A percentile compares a stretch with the other conserved stretches of the same genome.
Conservation (phyloP, 148 eudicot species). For the Mesembryanthemum crystallinum region DNA sequence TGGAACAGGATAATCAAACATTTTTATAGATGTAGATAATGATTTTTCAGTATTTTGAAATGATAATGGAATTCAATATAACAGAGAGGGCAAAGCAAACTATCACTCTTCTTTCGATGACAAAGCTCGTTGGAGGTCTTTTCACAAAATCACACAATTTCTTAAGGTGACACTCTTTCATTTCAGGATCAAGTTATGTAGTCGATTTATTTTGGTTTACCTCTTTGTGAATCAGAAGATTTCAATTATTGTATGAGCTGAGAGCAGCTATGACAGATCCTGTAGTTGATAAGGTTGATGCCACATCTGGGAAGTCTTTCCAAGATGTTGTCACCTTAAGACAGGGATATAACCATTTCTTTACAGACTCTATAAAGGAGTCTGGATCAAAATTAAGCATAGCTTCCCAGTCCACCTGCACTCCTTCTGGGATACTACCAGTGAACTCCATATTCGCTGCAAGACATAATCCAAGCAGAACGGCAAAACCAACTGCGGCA, state of each 20-base stretch:
- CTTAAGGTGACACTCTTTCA: background rate
- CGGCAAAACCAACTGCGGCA: conserved; percentile 75
- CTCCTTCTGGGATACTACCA: conserved; percentile 80
- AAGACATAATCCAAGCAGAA: conserved; percentile 78
- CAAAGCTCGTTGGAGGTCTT: background rate
- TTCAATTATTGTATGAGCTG: conserved; percentile 66
- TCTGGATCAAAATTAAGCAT: conserved; percentile 63
- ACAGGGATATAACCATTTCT: conserved; percentile 83
- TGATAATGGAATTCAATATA: background rate
- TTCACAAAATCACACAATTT: background rate
- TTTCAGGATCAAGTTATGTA: background rate
- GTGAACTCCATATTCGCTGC: conserved; percentile 99
- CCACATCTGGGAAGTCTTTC: conserved; percentile 88
- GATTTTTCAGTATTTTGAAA: background rate
- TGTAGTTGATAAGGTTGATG: conserved; percentile 79
- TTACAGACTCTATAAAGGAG: conserved; percentile 62
- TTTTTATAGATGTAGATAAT: background rate
- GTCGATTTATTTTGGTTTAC: conserved; percentile 9
- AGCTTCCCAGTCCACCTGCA: conserved; percentile 98
- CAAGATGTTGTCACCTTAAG: conserved; percentile 78
- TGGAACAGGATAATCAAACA: background rate
- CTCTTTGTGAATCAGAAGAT: conserved; percentile 6
- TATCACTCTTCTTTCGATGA: background rate
- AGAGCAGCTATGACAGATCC: conserved; percentile 92
- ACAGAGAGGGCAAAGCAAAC: background rate